Base-by-base conservation (phyloP, 1,139 yeast genomes). In the Geotrichum europaeum region DNA sequence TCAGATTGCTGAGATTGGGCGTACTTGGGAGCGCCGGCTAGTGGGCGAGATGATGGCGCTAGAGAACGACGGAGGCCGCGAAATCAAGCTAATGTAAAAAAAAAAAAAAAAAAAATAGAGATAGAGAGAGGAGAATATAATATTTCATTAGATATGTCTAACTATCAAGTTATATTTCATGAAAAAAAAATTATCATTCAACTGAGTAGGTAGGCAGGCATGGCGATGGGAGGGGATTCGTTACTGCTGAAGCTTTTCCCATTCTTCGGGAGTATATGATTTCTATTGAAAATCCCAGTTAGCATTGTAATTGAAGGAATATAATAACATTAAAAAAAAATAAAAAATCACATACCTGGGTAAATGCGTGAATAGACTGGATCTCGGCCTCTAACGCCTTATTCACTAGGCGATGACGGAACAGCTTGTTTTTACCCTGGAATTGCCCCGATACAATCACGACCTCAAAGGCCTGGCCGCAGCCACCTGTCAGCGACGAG, bases 341-440 rank as follows among this genome's bases (percentile, higher is more conserved):
- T 47, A 28, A 22, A 22, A 34, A 34, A 22, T 6, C 85, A 28
- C 90, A 87, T 75, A 90, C 91, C 69, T 94, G 97, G 0, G 97
- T 90, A 72, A 94, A 95, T 0, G 99, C 99, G 75, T 94, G 99
- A 53, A 94, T 91, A 6, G 80, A 76, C 0, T 89, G 86, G 54
- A 94, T 89, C 72, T 92, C 97, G 20, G 86, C 91, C 69, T 86
- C 85, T 64, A 94, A 78, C 0, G 89, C 85, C 50, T 74, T 79
- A 73, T 95, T 94, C 56, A 95, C 97, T 67, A 91, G 71, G 65
- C 98, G 79, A 69, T 91, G 96, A 70, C 99, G 83, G 78, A 86
- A 83, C 60, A 94, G 78, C 72, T 89, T 89, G 75, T 89, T 90
- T 75, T 91, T 89, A 32, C 96, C 96, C 64, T 79, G 75, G 73